Conservation (phyloP, 371 early-diverging fungal species). For the Rhizopus stolonifer region DNA sequence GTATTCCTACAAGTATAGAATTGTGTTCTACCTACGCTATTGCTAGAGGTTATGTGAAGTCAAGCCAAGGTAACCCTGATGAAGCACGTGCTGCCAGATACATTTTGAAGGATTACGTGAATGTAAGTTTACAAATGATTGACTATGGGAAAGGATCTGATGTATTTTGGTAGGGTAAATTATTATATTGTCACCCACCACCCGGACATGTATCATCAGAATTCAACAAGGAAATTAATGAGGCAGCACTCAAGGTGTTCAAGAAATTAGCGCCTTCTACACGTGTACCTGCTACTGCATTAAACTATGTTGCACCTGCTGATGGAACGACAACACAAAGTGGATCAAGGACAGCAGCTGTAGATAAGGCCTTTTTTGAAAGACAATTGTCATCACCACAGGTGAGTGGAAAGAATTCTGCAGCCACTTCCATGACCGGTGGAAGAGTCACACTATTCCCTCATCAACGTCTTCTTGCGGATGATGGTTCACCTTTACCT, state of each 20-base stretch:
- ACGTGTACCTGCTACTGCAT: slow-evolving; percentile 54
- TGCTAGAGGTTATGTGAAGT: slow-evolving; percentile 88
- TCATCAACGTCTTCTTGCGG: slow-evolving; percentile 52
- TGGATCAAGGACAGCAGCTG: slow-evolving; percentile 55
- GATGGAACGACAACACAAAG: slow-evolving; percentile 31
- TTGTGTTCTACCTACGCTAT: slow-evolving; percentile 78
- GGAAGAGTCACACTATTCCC: slow-evolving; percentile 62
- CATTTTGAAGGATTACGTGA: slow-evolving; percentile 96
- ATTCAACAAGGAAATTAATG: slow-evolving; percentile 81
- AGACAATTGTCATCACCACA: slow-evolving; percentile 48
- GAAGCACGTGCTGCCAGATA: slow-evolving; percentile 95
- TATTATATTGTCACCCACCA: slow-evolving; percentile 87
- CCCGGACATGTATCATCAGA: slow-evolving; percentile 55
- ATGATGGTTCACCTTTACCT: slow-evolving; percentile 49
- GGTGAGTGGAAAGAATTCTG: slow-evolving; percentile 51
- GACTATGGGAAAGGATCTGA: too few species aligned
- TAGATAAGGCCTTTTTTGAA: slow-evolving; percentile 70
- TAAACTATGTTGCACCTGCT: slow-evolving; percentile 58
- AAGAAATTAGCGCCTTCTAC: slow-evolving; percentile 54
- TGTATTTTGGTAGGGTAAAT: too few species aligned
- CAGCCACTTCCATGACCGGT: slow-evolving; percentile 39
- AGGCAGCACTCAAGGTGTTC: slow-evolving; percentile 53
- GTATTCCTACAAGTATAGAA: slow-evolving; percentile 82
- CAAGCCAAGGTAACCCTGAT: slow-evolving; percentile 96
- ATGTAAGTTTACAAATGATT: slow-evolving; percentile 40